Evolutionary conservation across 106 monocot species (phyloP).

Genomic region (Agapanthus africanus): DNA sequence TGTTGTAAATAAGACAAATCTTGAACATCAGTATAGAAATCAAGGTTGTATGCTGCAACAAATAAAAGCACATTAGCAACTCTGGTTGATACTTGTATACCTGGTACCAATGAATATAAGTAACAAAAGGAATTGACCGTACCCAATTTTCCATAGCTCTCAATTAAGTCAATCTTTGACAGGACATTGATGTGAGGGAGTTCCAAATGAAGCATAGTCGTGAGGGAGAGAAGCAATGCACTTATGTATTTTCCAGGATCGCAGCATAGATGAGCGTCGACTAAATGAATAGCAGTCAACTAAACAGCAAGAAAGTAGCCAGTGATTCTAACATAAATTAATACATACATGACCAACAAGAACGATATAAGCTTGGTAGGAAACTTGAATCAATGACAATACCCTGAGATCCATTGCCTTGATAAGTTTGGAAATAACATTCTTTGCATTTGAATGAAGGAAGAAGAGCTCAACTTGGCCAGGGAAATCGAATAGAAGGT

Average conservation of each 20-base stretch:
- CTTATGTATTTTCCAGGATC: conserved; percentile 97
- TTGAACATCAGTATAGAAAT: conserved; percentile 92
- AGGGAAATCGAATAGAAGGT: conserved; percentile 94
- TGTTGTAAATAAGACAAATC: conserved; percentile 89
- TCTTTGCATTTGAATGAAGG: conserved; percentile 92
- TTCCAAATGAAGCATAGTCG: conserved; percentile 92
- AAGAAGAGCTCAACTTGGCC: conserved; percentile 99
- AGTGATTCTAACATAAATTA: neutral
- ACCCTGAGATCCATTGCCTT: conserved; percentile 79
- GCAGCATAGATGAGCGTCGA: conserved; percentile 92
- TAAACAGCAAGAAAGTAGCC: conserved; percentile 17
- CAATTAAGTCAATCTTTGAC: conserved; percentile 96
- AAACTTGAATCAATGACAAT: conserved; percentile 15
- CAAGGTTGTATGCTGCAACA: conserved; percentile 79
- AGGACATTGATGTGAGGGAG: conserved; percentile 95
- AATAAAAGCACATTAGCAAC: neutral
- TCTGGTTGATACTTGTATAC: neutral
- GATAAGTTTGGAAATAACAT: conserved; percentile 58
- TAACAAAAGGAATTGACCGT: neutral
- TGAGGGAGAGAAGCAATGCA: conserved; percentile 80
- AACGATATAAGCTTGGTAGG: neutral
- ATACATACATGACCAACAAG: neutral
- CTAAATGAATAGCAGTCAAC: conserved; percentile 83
- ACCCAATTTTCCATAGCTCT: conserved; percentile 92
- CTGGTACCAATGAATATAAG: no score